phyloP scores from a whole-genome alignment of 306 rosid genomes.

The Cercis canadensis region DNA sequence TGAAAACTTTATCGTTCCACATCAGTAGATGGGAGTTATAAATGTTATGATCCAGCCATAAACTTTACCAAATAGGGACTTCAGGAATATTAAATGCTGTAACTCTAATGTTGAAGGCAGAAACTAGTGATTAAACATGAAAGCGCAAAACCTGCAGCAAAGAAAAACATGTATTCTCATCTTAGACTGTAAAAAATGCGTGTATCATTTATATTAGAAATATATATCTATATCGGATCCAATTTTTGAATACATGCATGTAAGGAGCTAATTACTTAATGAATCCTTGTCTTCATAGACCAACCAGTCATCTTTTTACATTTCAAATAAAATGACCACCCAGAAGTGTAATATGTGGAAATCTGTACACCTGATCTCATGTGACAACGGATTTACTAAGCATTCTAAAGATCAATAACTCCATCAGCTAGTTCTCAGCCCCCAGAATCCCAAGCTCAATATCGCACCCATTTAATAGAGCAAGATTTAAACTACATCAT shows the following conservation, averaged over 20 bases:
- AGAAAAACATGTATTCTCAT: neutral
- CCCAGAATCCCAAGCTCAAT: slow-evolving; percentile 11
- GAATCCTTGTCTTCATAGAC: slow-evolving; percentile 9
- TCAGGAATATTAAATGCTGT: slow-evolving; percentile 40
- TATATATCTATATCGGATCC: too few relatives aligned
- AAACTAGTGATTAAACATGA: slow-evolving; percentile 19
- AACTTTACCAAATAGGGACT: slow-evolving; percentile 38
- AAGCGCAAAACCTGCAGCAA: slow-evolving; percentile 51
- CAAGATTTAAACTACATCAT: slow-evolving; percentile 19
- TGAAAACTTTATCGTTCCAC: slow-evolving; percentile 43
- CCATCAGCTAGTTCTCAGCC: slow-evolving; percentile 24
- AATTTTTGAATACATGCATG: slow-evolving; percentile 4
- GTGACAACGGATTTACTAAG: slow-evolving; percentile 30
- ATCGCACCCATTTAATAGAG: neutral
- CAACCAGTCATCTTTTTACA: slow-evolving; percentile 9
- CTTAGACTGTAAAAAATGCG: slow-evolving; percentile 18
- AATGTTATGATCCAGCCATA: slow-evolving; percentile 39
- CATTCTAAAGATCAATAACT: slow-evolving; percentile 10
- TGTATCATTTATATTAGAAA: too few relatives aligned
- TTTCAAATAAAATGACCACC: slow-evolving; percentile 1
- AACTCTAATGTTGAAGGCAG: slow-evolving; percentile 27
- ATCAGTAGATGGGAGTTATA: slow-evolving; percentile 29
- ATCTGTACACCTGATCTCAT: slow-evolving; percentile 12
- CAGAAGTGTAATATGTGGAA: neutral
- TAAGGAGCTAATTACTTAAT: slow-evolving; percentile 12